Evolutionary conservation across 495 filamentous ascomycete species (phyloP).

Genomic region (Penicillium fimorum): DNA sequence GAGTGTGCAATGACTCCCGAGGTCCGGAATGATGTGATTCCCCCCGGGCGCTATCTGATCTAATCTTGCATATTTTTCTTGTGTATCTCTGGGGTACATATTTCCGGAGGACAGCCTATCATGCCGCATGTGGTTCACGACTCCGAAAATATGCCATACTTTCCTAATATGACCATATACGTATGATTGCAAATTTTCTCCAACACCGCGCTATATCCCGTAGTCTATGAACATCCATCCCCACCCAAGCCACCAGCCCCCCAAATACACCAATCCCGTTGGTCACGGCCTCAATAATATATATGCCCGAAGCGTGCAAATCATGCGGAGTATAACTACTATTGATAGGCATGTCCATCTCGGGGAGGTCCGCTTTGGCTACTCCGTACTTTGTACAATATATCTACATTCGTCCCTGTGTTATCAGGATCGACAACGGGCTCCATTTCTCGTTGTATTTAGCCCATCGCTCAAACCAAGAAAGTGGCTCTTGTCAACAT

Average conservation of each 20-base stretch:
- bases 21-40: slow-evolving; percentile 1
- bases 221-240: not conserved
- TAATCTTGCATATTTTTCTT: not conserved
- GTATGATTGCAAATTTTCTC: not conserved
- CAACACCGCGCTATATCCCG: slow-evolving; percentile 5
- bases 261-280: not conserved
- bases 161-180: not conserved
- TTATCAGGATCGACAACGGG: slow-evolving; percentile 22
- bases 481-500: slow-evolving; percentile 18
- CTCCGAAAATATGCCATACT: not conserved
- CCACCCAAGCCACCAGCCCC: not conserved
- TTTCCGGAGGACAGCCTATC: not conserved
- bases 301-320: not conserved
- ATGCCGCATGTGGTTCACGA: not conserved
- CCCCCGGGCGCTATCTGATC: slow-evolving; percentile 2
- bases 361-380: not conserved
- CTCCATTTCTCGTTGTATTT: slow-evolving; percentile 17
- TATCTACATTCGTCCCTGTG: not conserved
- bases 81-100: not conserved
- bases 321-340: not conserved
- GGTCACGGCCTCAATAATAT: not conserved
- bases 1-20: not conserved
- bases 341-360: not conserved
- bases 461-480: slow-evolving; percentile 15
- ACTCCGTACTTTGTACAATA: no score